Percentiles rank a stretch among this genome's conserved stretches.
Conservation (phyloP, 192 early-diverging fungal species). For the Linnemannia exigua region DNA sequence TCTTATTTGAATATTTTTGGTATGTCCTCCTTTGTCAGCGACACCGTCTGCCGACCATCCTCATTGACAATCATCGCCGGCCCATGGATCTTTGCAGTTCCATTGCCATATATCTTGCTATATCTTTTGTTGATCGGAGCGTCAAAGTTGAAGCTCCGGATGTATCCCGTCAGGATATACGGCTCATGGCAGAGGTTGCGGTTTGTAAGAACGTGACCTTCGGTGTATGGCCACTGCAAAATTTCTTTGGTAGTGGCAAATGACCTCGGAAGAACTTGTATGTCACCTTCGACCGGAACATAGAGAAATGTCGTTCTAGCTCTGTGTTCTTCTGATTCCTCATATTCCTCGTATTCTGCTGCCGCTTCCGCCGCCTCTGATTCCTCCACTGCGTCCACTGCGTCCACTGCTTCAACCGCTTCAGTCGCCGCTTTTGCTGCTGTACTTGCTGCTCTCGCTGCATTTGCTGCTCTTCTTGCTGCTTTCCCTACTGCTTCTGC, state of each 20-base stretch:
- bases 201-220: conserved; percentile 9
- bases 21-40: conserved; percentile 12
- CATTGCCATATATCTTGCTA: conserved; percentile 23
- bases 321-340: background rate
- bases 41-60: background rate
- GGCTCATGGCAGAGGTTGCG: conserved; percentile 8
- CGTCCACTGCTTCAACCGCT: background rate
- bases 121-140: conserved; percentile 28
- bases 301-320: conserved; percentile 21
- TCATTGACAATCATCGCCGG: conserved; percentile 13
- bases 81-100: conserved; percentile 13
- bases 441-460: background rate
- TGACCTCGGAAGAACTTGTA: conserved; percentile 15
- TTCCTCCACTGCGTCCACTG: background rate
- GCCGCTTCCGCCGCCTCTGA: background rate
- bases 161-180: conserved; percentile 13
- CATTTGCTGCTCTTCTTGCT: background rate
- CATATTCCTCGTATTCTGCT: background rate
- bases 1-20: conserved; percentile 6
- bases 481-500: background rate
- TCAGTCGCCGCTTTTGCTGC: background rate
- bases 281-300: conserved; percentile 23
- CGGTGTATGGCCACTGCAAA: conserved; percentile 19
- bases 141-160: conserved; percentile 17
- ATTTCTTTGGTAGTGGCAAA: background rate